phyloP scores from a whole-genome alignment of 805 yeast species.

The Wickerhamiella lipophila region DNA sequence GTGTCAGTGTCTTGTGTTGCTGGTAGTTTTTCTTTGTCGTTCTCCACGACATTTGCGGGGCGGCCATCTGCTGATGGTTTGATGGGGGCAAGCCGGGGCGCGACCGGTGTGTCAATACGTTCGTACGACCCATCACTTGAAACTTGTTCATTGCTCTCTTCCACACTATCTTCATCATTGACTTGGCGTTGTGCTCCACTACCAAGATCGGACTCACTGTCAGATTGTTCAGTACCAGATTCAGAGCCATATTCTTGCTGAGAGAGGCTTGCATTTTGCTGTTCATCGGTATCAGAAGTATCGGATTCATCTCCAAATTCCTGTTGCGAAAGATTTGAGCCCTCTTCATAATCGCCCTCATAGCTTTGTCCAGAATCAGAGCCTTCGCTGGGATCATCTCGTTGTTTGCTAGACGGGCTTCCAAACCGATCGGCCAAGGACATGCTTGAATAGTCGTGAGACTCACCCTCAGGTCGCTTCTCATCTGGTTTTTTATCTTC shows the following conservation, averaged over 20 bases:
- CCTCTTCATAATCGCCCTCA: not conserved
- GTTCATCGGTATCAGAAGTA: not conserved
- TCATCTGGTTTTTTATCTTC: not conserved
- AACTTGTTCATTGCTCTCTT: not conserved
- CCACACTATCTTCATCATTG: not conserved
- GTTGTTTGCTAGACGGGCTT: too few relatives aligned
- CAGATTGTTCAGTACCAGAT: not conserved
- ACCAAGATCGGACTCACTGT: not conserved
- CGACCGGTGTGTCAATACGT: not conserved
- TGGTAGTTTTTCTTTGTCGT: not conserved
- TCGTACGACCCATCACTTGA: not conserved
- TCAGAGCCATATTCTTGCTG: not conserved
- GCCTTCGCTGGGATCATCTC: not conserved
- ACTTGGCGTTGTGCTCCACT: too few relatives aligned
- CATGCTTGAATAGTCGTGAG: not conserved
- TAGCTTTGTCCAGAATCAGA: not conserved
- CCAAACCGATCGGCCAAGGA: constrained; percentile 1
- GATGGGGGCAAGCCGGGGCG: not conserved
- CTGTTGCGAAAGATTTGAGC: not conserved
- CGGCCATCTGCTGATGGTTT: not conserved
- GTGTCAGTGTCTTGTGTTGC: not conserved
- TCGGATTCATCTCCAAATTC: not conserved
- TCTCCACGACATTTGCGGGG: constrained; percentile 7
- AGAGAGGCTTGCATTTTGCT: not conserved
- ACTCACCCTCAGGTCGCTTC: not conserved